Percentiles rank a stretch among this genome's conserved stretches.
Evolutionary conservation across 148 eudicot species (phyloP).

Genomic region (Silene latifolia): DNA sequence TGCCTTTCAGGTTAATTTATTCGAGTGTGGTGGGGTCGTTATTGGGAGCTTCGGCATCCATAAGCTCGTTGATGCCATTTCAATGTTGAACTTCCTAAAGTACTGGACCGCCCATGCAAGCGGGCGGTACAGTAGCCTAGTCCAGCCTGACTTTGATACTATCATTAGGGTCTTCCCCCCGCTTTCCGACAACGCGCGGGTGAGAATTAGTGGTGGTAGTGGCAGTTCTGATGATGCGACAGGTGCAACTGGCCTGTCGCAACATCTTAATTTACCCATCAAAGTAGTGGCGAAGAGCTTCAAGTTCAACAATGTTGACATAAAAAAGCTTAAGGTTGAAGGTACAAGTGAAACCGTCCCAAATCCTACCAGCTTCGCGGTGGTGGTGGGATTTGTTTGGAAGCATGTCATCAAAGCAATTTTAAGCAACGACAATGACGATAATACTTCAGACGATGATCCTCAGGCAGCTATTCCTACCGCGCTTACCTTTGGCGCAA

Average conservation of each 20-base stretch:
- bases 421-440: background rate
- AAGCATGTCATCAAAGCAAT: background rate
- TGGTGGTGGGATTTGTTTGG: background rate
- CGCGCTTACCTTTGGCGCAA: background rate
- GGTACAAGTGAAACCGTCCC: background rate
- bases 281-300: background rate
- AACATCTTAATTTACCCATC: background rate
- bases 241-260: background rate
- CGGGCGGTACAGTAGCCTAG: background rate
- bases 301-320: background rate
- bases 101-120: background rate
- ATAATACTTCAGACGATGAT: background rate
- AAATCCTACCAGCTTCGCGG: background rate
- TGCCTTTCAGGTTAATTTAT: background rate
- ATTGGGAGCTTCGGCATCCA: background rate
- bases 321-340: background rate
- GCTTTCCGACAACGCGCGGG: background rate
- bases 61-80: background rate
- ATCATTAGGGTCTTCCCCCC: background rate
- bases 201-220: background rate
- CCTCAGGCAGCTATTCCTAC: background rate
- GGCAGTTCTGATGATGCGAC: background rate
- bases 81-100: background rate
- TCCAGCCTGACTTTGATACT: background rate
- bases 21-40: background rate